Evolutionary conservation across 331 rosid genomes (phyloP).

Genomic region (Rhamnella rubrinervis): DNA sequence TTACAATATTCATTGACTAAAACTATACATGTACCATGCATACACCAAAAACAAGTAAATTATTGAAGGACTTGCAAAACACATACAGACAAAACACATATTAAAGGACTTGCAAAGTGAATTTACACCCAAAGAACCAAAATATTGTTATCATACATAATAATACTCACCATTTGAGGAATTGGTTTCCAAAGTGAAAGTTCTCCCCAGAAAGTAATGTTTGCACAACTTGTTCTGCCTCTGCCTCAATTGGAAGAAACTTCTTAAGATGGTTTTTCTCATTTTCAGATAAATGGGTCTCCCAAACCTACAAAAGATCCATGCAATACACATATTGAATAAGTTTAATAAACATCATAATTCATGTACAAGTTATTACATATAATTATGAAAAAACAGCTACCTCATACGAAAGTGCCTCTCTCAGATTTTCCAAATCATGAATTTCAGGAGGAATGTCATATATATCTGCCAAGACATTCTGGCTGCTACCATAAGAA

Average conservation of each 20-base stretch:
- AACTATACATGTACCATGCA: neutral
- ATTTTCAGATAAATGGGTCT: slow-evolving; percentile 63
- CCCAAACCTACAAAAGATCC: slow-evolving; percentile 75
- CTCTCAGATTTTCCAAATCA: slow-evolving; percentile 60
- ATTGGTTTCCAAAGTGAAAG: slow-evolving; percentile 80
- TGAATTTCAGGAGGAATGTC: slow-evolving; percentile 71
- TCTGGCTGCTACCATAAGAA: slow-evolving; percentile 37
- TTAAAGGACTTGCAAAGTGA: slow-evolving; percentile 1
- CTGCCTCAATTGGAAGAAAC: slow-evolving; percentile 69
- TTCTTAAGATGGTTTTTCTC: slow-evolving; percentile 69
- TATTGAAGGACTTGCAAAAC: no score
- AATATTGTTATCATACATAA: slow-evolving; percentile 16
- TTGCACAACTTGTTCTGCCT: slow-evolving; percentile 59
- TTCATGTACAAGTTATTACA: slow-evolving; percentile 16
- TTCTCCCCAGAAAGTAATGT: slow-evolving; percentile 66
- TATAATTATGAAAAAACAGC: slow-evolving; percentile 20
- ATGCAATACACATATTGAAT: slow-evolving; percentile 15
- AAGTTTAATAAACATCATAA: slow-evolving; percentile 3
- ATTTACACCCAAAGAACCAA: neutral
- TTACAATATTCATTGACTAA: neutral
- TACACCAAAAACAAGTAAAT: no score
- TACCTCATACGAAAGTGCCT: slow-evolving; percentile 83
- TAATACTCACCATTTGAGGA: slow-evolving; percentile 65
- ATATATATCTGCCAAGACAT: slow-evolving; percentile 66
- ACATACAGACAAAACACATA: neutral